phyloP scores from a whole-genome alignment of 208 protist genomes.

The Ichthyophonus hoferi region DNA sequence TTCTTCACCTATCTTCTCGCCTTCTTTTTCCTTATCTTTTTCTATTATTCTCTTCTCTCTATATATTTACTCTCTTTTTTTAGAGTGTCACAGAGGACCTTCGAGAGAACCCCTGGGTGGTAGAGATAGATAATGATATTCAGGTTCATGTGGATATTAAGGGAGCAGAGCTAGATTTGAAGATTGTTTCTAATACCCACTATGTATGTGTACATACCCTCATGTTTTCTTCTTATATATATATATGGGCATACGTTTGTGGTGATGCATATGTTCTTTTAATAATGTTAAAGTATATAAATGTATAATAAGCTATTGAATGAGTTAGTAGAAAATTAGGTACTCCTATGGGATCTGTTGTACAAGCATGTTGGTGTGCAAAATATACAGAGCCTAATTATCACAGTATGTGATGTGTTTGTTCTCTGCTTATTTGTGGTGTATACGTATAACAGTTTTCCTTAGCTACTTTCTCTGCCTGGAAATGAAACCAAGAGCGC shows the following conservation, averaged over 20 bases:
- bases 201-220: neutral
- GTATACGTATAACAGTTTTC: too few species aligned
- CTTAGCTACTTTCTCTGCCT: too few species aligned
- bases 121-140: neutral
- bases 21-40: too few species aligned
- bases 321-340: too few species aligned
- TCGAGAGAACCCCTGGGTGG: neutral
- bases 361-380: neutral
- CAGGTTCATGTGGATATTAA: neutral
- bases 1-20: too few species aligned
- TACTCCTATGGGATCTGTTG: too few species aligned
- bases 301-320: too few species aligned
- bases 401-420: too few species aligned
- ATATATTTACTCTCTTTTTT: neutral
- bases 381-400: neutral
- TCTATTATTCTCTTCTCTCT: too few species aligned
- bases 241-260: neutral
- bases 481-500: too few species aligned
- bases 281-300: too few species aligned
- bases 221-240: neutral
- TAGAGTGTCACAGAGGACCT: neutral
- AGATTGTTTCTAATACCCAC: neutral
- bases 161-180: neutral
- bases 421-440: too few species aligned
- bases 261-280: neutral